phyloP scores from a whole-genome alignment of 441 rosid species.

The Euphorbia celastroides region DNA sequence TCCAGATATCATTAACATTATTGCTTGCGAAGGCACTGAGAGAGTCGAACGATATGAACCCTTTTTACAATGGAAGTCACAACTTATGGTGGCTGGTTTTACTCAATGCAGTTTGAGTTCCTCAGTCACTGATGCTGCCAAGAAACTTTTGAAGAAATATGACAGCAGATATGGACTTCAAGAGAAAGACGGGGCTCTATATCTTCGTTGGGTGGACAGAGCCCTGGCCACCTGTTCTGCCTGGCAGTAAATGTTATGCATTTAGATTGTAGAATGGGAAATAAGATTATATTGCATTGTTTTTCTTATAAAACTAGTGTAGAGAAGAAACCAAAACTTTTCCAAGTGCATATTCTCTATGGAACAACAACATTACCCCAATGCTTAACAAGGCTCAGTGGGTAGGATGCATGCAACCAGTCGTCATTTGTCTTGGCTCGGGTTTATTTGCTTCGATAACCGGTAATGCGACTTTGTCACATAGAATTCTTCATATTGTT shows the following conservation, averaged over 20 bases:
- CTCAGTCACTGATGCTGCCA: background rate
- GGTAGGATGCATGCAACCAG: no score
- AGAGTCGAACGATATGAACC: background rate
- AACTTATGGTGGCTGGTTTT: background rate
- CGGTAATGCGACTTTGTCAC: no score
- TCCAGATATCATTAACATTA: background rate
- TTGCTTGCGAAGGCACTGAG: background rate
- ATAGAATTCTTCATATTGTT: no score
- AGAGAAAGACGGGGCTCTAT: background rate
- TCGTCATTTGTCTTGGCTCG: no score
- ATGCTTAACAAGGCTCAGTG: no score
- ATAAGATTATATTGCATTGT: background rate
- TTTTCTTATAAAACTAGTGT: background rate
- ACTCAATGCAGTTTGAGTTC: background rate
- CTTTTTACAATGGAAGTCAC: background rate
- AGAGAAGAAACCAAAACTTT: background rate
- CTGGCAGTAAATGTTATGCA: background rate
- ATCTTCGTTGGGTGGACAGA: background rate
- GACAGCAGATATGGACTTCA: background rate
- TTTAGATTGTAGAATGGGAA: background rate
- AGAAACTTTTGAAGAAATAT: background rate
- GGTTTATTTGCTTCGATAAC: no score
- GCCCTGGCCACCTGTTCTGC: background rate
- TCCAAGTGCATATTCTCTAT: no score
- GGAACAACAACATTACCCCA: no score